These are phyloP conservation scores for Cyberlindnera xishuangbannaensis DNA, from an alignment of 805 yeast genomes.

Conservation along the genomic window DNA sequence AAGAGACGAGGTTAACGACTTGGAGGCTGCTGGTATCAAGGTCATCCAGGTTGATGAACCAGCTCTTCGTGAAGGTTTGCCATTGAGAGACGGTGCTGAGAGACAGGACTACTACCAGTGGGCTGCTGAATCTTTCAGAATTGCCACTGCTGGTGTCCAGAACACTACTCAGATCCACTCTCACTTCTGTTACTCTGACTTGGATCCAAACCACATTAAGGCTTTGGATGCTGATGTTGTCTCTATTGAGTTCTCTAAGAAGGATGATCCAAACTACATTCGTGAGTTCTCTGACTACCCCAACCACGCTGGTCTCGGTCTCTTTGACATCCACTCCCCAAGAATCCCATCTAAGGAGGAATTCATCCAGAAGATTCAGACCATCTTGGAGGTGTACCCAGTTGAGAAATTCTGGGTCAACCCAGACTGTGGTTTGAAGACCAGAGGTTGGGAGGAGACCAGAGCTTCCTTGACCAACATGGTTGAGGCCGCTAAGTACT, in stretches of 20 bases:
- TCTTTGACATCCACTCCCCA: conserved; percentile 99
- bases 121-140: conserved; percentile 99
- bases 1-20: conserved; percentile 97
- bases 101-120: conserved; percentile 94
- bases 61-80: conserved; percentile 99
- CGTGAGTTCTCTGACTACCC: conserved; percentile 98
- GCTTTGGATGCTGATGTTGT: conserved; percentile 99
- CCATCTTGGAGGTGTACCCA: conserved; percentile 95
- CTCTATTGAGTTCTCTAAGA: conserved; percentile 98
- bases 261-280: conserved; percentile 98
- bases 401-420: conserved; percentile 99
- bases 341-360: conserved; percentile 97
- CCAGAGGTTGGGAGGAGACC: conserved; percentile 99
- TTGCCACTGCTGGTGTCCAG: conserved; percentile 96
- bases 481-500: conserved; percentile 98
- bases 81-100: conserved; percentile 96
- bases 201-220: conserved; percentile 99
- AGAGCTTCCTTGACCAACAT: conserved; percentile 92
- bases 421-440: conserved; percentile 99
- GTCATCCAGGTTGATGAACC: conserved; percentile 99
- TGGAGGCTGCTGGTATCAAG: conserved; percentile 96
- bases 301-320: conserved; percentile 99
- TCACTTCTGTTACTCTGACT: conserved; percentile 99
- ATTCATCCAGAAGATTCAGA: conserved; percentile 88
- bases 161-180: conserved; percentile 98